Conservation (phyloP, 2,329 filamentous ascomycete species). For the Albifimbria verrucaria region DNA sequence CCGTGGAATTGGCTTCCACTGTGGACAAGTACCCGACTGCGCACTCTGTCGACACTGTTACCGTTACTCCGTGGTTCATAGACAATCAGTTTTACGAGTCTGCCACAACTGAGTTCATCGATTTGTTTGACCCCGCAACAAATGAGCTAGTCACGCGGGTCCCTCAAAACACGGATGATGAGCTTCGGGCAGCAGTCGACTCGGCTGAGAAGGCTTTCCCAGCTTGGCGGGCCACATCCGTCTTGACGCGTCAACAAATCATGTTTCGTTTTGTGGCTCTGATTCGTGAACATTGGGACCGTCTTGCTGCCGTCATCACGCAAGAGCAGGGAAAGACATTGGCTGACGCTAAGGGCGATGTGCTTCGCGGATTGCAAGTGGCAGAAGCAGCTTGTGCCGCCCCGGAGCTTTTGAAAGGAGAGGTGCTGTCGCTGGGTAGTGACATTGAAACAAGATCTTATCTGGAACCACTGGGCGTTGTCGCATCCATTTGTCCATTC, state of each 20-base stretch:
- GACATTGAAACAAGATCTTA: slow-evolving; percentile 82
- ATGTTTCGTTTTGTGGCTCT: slow-evolving; percentile 74
- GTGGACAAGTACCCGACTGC: slow-evolving; percentile 17
- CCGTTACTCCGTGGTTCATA: slow-evolving; percentile 69
- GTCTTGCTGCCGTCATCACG: slow-evolving; percentile 72
- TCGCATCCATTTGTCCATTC: slow-evolving; percentile 75
- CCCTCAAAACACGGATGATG: slow-evolving; percentile 69
- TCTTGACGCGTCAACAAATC: slow-evolving; percentile 68
- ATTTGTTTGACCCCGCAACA: slow-evolving; percentile 73
- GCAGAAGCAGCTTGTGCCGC: slow-evolving; percentile 73
- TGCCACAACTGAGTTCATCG: slow-evolving; percentile 63
- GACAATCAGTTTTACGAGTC: slow-evolving; percentile 69
- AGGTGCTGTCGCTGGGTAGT: slow-evolving; percentile 75
- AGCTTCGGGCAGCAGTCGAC: slow-evolving; percentile 65
- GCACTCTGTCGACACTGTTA: slow-evolving; percentile 14
- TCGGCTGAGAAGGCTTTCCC: slow-evolving; percentile 69
- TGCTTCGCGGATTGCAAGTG: slow-evolving; percentile 71
- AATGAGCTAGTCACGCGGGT: slow-evolving; percentile 75
- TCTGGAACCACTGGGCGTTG: slow-evolving; percentile 70
- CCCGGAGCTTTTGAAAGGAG: slow-evolving; percentile 69
- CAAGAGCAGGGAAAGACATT: slow-evolving; percentile 78
- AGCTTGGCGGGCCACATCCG: slow-evolving; percentile 61
- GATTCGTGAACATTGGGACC: slow-evolving; percentile 75
- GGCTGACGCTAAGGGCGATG: slow-evolving; percentile 70
- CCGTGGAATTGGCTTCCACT: background rate